These are phyloP conservation scores for Colletotrichum sp. DNA, from an alignment of 2,329 filamentous ascomycete species.

Conservation along the genomic window DNA sequence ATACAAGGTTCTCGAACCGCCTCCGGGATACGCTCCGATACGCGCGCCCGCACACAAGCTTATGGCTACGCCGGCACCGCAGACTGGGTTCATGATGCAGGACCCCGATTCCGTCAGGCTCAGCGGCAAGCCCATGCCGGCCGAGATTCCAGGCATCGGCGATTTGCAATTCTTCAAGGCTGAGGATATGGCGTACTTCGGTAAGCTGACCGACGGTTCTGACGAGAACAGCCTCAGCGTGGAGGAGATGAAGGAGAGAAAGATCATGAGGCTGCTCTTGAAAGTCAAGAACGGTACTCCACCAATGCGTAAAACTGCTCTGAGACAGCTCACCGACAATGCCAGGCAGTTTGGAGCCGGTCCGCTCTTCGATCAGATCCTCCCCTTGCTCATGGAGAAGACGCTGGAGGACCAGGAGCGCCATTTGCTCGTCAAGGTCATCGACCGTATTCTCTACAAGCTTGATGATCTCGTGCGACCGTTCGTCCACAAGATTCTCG, in stretches of 20 bases:
- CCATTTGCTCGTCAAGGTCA: conserved; percentile 97
- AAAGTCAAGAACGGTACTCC: conserved; percentile 99
- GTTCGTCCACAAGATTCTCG: conserved; percentile 97
- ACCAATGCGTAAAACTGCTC: conserved; percentile 96
- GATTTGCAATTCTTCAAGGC: conserved; percentile 98
- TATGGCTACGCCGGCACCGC: conserved; percentile 74
- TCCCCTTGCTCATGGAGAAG: conserved; percentile 97
- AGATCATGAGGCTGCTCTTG: conserved; percentile 95
- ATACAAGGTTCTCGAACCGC: conserved; percentile 89
- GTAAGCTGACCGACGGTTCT: conserved; percentile 91
- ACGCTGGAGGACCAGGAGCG: conserved; percentile 97
- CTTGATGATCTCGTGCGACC: conserved; percentile 95
- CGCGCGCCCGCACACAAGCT: conserved; percentile 78
- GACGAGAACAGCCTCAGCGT: conserved; percentile 92
- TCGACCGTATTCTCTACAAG: conserved; percentile 98
- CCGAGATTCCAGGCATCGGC: conserved; percentile 93
- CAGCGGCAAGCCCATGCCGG: conserved; percentile 89
- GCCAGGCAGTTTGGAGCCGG: conserved; percentile 94
- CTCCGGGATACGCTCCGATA: conserved; percentile 88
- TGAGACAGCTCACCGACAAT: conserved; percentile 97
- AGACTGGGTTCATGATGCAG: conserved; percentile 95
- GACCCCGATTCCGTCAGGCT: conserved; percentile 85
- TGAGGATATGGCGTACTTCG: conserved; percentile 98
- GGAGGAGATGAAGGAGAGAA: conserved; percentile 95
- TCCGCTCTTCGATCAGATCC: conserved; percentile 94